Evolutionary conservation across 2,329 filamentous ascomycete genomes (phyloP), one percentile per base, ranked within the genome.

Genomic region (Xylaria sp.): DNA sequence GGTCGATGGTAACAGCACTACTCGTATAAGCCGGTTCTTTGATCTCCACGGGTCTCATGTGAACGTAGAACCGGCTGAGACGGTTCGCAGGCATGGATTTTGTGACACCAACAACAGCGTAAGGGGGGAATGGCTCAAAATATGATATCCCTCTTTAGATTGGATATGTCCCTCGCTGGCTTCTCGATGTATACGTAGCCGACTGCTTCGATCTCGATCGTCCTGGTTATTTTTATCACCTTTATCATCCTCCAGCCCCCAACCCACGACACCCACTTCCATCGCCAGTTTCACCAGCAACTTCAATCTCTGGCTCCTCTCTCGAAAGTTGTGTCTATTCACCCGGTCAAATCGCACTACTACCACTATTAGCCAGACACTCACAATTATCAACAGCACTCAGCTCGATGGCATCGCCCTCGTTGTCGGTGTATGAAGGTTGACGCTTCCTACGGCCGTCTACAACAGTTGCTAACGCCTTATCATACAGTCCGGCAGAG

Each of bases 21-120:
- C 54, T 60, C 2, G 58, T 59, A 34, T 58, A 63, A 1, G 53
- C 60, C 8, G 56, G 39, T n/a, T 59, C 52, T 1, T n/a, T 56
- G 7, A 11, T 17, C 13, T 9, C 56, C 29, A 13, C 48, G 52
- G 1, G 60, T 56, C 4, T 70, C 71, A 7, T 58, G 57, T 71
- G 60, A 51, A 72, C 67, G 50, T 68, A 73, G 48, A 67, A 67
- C 54, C 69, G 70, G 2, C 66, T 70, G 19, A 74, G 50, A 4
- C 71, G 57, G 50, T 74, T 73, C 1, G 69, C 58, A 5, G 71
- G 43, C 21, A 71, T 67, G 13, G 57, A 56, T 5, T 52, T 41
- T 7, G 57, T 64, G n/a, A 48, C 48, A 11, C 69, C 69, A 11
- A 64, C 59, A 1, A 50, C 60, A 2, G 48, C 52, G 44, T 71